Evolutionary conservation across 1,284 basidiomycete species (phyloP).

Genomic region (Boletus smithii): DNA sequence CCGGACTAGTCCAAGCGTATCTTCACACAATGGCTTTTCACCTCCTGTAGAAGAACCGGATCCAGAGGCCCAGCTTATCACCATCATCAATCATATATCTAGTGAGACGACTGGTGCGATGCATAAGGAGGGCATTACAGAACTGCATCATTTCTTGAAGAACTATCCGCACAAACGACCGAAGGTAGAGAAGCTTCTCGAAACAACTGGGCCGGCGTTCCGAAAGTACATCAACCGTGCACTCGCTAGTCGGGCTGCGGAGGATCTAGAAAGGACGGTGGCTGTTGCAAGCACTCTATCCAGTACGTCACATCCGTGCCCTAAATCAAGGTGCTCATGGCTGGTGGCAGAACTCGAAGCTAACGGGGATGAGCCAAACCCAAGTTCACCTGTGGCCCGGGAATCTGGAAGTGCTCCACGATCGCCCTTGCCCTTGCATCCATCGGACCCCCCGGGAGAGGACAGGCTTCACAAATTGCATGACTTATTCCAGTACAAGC

Average conservation of each 20-base stretch:
- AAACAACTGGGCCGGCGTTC: conserved; percentile 79
- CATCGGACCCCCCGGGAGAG: conserved; percentile 41
- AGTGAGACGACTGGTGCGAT: conserved; percentile 81
- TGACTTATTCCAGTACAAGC: conserved; percentile 73
- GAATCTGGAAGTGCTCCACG: conserved; percentile 29
- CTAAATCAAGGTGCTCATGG: conserved; percentile 17
- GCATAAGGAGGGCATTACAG: conserved; percentile 91
- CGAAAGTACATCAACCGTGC: conserved; percentile 83
- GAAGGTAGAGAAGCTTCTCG: conserved; percentile 82
- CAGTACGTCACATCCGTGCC: conserved; percentile 46
- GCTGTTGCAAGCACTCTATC: conserved; percentile 76
- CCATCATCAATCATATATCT: conserved; percentile 87
- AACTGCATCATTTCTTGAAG: conserved; percentile 92
- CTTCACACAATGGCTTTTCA: conserved; percentile 52
- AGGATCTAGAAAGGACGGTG: conserved; percentile 76
- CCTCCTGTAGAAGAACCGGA: conserved; percentile 69
- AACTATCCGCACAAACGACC: conserved; percentile 85
- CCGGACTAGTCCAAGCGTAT: conserved; percentile 61
- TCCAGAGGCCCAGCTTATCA: conserved; percentile 73
- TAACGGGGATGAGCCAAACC: conserved; percentile 37
- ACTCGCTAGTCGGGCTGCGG: conserved; percentile 76
- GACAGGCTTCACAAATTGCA: conserved; percentile 73
- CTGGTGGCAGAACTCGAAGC: conserved; percentile 60
- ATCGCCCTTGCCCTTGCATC: conserved; percentile 30
- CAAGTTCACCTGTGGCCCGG: conserved; percentile 25